Evolutionary conservation across 2,329 filamentous ascomycete genomes (phyloP).

Genomic region (Ceratocystis colombiana): DNA sequence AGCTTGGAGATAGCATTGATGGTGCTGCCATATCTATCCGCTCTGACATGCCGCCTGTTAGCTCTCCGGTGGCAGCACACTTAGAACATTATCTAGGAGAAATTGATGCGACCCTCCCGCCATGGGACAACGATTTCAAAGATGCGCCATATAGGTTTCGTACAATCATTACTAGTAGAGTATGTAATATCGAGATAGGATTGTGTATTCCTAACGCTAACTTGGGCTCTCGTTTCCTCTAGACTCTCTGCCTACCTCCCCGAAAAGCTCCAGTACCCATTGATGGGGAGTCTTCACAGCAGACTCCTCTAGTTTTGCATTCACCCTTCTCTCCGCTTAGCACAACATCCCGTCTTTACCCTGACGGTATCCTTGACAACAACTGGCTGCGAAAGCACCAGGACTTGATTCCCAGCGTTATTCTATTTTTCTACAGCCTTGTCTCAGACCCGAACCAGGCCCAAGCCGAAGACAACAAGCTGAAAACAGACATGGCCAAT

Average conservation of each 20-base stretch:
- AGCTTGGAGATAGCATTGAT: constrained; percentile 17
- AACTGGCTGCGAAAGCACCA: constrained; percentile 87
- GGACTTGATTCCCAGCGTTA: constrained; percentile 66
- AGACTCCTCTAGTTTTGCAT: constrained; percentile 54
- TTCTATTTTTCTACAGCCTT: constrained; percentile 71
- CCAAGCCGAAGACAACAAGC: constrained; percentile 71
- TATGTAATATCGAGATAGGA: constrained; percentile 38
- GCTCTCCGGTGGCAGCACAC: constrained; percentile 52
- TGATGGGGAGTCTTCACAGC: constrained; percentile 38
- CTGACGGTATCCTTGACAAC: constrained; percentile 75
- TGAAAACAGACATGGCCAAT: constrained; percentile 77
- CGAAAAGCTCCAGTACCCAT: constrained; percentile 47
- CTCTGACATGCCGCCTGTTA: constrained; percentile 60
- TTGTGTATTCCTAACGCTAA: constrained; percentile 17
- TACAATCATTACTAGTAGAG: constrained; percentile 67
- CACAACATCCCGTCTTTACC: constrained; percentile 71
- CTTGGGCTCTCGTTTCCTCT: constrained; percentile 12
- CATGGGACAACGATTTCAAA: constrained; percentile 55
- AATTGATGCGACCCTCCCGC: constrained; percentile 52
- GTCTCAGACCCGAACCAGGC: constrained; percentile 61
- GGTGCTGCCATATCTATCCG: constrained; percentile 36
- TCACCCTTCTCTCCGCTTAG: constrained; percentile 87
- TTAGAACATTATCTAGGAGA: constrained; percentile 57
- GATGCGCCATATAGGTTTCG: constrained; percentile 50
- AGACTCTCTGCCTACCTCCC: constrained; percentile 49